A percentile compares a stretch with the other conserved stretches of the same genome.
Evolutionary conservation across 257 asterid species (phyloP).

Genomic region (Osmanthus fragrans): DNA sequence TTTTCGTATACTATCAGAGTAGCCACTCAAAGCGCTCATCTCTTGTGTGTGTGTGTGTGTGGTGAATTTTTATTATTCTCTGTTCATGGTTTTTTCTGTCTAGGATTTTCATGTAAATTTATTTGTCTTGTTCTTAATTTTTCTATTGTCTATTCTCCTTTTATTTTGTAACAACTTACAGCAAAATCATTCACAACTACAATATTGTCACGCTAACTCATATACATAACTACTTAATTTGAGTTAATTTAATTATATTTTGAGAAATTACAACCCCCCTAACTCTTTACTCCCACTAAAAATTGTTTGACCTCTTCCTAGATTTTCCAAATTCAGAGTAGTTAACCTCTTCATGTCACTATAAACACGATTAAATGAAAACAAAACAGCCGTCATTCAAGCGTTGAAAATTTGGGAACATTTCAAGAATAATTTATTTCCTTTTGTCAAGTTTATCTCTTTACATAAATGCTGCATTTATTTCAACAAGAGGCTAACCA

Average conservation of each 20-base stretch:
- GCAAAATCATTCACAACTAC: background rate
- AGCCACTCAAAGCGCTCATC: too few relatives aligned
- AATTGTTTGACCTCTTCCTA: conserved; percentile 13
- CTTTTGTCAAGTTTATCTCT: background rate
- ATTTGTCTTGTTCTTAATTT: too few relatives aligned
- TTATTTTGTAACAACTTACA: too few relatives aligned
- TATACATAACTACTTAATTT: background rate
- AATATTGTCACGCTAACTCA: background rate
- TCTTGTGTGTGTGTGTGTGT: too few relatives aligned
- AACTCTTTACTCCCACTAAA: background rate
- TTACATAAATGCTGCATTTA: background rate
- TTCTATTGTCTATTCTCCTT: too few relatives aligned
- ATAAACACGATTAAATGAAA: conserved; percentile 6
- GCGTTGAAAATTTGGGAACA: conserved; percentile 24
- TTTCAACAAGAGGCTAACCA: conserved; percentile 14
- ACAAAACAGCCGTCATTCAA: conserved; percentile 1
- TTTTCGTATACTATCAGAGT: too few relatives aligned
- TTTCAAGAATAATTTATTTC: background rate
- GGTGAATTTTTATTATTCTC: too few relatives aligned
- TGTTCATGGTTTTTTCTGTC: too few relatives aligned
- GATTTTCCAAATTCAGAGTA: conserved; percentile 20
- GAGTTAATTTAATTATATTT: too few relatives aligned
- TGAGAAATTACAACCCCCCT: background rate
- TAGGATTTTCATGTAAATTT: too few relatives aligned
- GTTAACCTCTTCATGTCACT: conserved; percentile 32